Evolutionary conservation across 2,329 filamentous ascomycete genomes (phyloP).

Genomic region (Monilinia aucupariae): DNA sequence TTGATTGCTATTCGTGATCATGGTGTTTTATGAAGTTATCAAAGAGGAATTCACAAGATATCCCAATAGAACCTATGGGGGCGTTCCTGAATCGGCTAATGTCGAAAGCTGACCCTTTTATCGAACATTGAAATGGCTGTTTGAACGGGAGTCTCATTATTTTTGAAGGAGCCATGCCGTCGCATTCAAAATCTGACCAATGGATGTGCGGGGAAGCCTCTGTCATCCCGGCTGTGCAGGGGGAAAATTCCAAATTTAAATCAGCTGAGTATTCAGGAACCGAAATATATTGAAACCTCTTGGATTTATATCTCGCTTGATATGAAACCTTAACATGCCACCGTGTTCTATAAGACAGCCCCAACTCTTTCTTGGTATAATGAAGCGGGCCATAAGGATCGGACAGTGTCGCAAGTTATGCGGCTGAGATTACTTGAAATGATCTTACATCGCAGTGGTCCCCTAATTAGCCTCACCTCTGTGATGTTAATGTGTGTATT

Average conservation of each 20-base stretch:
- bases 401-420: background rate
- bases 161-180: background rate
- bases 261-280: background rate
- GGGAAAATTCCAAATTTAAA: background rate
- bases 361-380: background rate
- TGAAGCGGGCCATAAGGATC: background rate
- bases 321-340: background rate
- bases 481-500: background rate
- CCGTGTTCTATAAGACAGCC: background rate
- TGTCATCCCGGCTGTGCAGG: background rate
- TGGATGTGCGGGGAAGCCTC: background rate
- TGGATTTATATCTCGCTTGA: background rate
- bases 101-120: background rate
- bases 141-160: background rate
- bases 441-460: background rate
- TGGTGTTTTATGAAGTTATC: too few species aligned
- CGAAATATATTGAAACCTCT: background rate
- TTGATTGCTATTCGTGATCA: background rate
- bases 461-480: background rate
- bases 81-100: background rate
- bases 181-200: background rate
- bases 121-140: background rate
- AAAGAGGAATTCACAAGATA: background rate
- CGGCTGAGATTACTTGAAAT: background rate
- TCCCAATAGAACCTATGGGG: background rate